Conservation (phyloP, 495 filamentous ascomycete genomes). For the Ramalina intermedia region DNA sequence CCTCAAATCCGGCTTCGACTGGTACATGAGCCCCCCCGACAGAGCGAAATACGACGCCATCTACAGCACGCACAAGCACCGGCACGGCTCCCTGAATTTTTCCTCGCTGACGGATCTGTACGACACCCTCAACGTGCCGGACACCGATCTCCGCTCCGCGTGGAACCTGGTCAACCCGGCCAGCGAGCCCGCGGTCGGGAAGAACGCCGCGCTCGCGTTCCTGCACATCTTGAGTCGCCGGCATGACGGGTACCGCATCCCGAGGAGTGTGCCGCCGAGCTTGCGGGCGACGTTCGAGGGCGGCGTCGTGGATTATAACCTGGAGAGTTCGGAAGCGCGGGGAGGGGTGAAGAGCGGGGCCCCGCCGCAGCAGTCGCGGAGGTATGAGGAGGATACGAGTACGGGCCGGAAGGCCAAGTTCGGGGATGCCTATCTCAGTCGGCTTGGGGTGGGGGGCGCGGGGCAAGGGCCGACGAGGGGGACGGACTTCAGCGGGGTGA, state of each 20-base stretch:
- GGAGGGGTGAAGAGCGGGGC: not conserved
- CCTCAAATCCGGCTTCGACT: conserved; percentile 92
- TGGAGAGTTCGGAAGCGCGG: conserved; percentile 53
- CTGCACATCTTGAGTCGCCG: conserved; percentile 90
- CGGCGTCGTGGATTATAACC: conserved; percentile 86
- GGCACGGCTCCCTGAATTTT: conserved; percentile 72
- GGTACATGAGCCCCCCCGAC: conserved; percentile 92
- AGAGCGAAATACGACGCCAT: conserved; percentile 91
- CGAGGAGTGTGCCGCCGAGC: conserved; percentile 79
- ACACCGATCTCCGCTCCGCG: conserved; percentile 82
- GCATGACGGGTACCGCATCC: conserved; percentile 89
- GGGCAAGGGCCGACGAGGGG: conserved; percentile 49
- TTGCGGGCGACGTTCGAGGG: conserved; percentile 83
- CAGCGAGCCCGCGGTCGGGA: conserved; percentile 63
- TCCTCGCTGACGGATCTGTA: conserved; percentile 71
- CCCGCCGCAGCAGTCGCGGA: conserved; percentile 1
- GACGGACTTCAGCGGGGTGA: conserved; percentile 72
- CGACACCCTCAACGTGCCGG: conserved; percentile 82
- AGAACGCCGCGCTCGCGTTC: conserved; percentile 87
- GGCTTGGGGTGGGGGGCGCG: conserved; percentile 73
- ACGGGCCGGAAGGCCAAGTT: conserved; percentile 91
- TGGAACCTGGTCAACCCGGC: conserved; percentile 97
- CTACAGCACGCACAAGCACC: conserved; percentile 75
- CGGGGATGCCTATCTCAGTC: conserved; percentile 87
- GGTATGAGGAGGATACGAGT: conserved; percentile 49